phyloP scores from a whole-genome alignment of 805 yeast genomes.

The Yarrowia sp. region DNA sequence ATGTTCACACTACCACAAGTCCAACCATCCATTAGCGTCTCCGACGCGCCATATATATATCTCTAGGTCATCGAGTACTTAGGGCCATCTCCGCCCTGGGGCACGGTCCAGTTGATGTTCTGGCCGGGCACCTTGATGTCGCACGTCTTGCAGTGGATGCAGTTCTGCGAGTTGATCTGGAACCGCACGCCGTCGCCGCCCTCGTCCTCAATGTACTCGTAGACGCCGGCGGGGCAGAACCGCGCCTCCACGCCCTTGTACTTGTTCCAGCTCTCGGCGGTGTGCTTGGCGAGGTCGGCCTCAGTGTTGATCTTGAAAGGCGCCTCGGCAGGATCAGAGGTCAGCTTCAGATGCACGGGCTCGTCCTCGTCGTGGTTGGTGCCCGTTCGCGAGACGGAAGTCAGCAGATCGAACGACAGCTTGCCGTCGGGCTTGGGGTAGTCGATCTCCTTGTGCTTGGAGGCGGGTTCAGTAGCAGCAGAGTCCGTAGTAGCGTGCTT shows the following conservation, averaged over 20 bases:
- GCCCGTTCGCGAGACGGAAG: slow-evolving; percentile 96
- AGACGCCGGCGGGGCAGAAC: slow-evolving; percentile 98
- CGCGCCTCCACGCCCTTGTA: slow-evolving; percentile 85
- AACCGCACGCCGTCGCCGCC: slow-evolving; percentile 67
- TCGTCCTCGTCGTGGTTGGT: slow-evolving; percentile 95
- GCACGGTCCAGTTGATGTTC: slow-evolving; percentile 94
- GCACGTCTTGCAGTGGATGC: slow-evolving; percentile 98
- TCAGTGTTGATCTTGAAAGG: slow-evolving; percentile 25
- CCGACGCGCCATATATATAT: too few species aligned
- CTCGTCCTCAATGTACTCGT: slow-evolving; percentile 82
- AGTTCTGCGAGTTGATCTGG: slow-evolving; percentile 93
- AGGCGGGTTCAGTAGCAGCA: slow-evolving; percentile 64
- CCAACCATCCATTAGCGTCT: too few species aligned
- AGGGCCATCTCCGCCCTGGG: slow-evolving; percentile 99
- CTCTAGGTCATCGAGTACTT: slow-evolving; percentile 85
- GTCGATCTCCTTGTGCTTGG: slow-evolving; percentile 63
- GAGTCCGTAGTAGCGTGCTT: slow-evolving; percentile 69
- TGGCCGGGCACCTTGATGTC: slow-evolving; percentile 95
- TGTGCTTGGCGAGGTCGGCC: slow-evolving; percentile 52
- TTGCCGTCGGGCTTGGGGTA: slow-evolving; percentile 97
- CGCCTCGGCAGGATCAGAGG: slow-evolving; percentile 31
- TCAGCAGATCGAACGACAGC: slow-evolving; percentile 84
- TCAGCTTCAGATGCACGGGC: slow-evolving; percentile 72
- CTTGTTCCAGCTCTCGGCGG: slow-evolving; percentile 64
- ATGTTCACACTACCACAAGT: too few species aligned